Evolutionary conservation across 2,329 filamentous ascomycete genomes (phyloP).

Genomic region (Phialemoniopsis sp.): DNA sequence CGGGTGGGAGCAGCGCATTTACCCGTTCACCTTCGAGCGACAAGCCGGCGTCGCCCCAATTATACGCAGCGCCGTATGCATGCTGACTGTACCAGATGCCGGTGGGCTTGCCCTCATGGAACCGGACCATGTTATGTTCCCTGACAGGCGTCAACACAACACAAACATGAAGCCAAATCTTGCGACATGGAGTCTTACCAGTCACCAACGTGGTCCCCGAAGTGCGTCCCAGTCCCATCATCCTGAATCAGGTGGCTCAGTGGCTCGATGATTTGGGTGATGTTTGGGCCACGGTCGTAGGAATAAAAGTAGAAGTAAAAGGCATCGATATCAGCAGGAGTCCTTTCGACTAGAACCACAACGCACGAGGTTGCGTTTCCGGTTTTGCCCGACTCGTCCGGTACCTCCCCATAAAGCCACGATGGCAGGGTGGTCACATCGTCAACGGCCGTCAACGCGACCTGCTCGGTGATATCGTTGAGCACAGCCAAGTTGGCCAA

Average conservation of each 20-base stretch:
- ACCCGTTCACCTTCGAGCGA: no score
- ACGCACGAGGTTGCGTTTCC: no score
- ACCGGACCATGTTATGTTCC: slow-evolving; percentile 27
- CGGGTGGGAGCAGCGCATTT: not conserved
- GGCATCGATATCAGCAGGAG: slow-evolving; percentile 18
- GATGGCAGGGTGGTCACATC: slow-evolving; percentile 17
- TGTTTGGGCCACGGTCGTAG: slow-evolving; percentile 22
- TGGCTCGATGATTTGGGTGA: slow-evolving; percentile 23
- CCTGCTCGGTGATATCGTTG: slow-evolving; percentile 11
- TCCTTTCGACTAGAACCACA: slow-evolving; percentile 19
- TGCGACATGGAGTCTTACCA: no score
- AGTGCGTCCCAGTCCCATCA: no score
- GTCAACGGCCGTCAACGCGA: slow-evolving; percentile 21
- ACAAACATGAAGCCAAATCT: no score
- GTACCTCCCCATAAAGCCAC: slow-evolving; percentile 19
- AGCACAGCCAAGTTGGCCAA: slow-evolving; percentile 3
- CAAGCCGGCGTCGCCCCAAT: slow-evolving; percentile 16
- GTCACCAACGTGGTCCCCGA: no score
- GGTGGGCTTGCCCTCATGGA: slow-evolving; percentile 9
- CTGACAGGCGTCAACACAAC: no score
- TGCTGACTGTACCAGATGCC: slow-evolving; percentile 10
- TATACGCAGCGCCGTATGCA: slow-evolving; percentile 4
- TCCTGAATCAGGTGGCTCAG: no score
- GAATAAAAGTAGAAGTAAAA: slow-evolving; percentile 31
- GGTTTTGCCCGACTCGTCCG: no score